These are phyloP conservation scores for Ormosia emarginata DNA, from an alignment of 306 rosid genomes.

Conservation along the genomic window DNA sequence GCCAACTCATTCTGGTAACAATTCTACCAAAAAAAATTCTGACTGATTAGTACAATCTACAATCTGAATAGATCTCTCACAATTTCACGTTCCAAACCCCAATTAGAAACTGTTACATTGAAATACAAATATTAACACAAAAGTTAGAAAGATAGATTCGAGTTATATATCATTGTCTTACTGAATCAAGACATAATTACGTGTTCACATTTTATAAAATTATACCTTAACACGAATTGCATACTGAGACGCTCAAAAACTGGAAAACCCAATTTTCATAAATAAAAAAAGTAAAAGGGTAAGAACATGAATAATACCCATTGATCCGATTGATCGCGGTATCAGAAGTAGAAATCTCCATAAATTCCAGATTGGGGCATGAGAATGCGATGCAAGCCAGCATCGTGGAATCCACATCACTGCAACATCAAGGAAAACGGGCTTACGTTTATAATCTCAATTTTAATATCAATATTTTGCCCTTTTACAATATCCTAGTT, in stretches of 20 bases:
- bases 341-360: constrained; percentile 61
- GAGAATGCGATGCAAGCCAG: constrained; percentile 93
- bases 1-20: too few relatives aligned
- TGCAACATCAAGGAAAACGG: constrained; percentile 28
- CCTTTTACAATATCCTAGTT: not conserved
- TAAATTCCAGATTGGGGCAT: constrained; percentile 78
- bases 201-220: not conserved
- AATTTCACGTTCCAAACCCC: too few relatives aligned
- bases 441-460: not conserved
- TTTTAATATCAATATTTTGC: not conserved
- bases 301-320: constrained; percentile 49
- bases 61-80: too few relatives aligned
- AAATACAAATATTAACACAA: too few relatives aligned
- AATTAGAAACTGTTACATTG: too few relatives aligned
- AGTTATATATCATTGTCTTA: too few relatives aligned
- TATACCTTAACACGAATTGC: not conserved
- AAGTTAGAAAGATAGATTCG: too few relatives aligned
- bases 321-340: constrained; percentile 70
- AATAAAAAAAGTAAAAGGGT: not conserved
- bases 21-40: too few relatives aligned
- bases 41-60: too few relatives aligned
- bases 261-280: not conserved
- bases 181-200: not conserved
- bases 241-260: not conserved
- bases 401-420: constrained; percentile 92